Percentiles rank a stretch among this genome's conserved stretches.
Conservation (phyloP, 345 rosid genomes). For the Eucalyptus regnans region DNA sequence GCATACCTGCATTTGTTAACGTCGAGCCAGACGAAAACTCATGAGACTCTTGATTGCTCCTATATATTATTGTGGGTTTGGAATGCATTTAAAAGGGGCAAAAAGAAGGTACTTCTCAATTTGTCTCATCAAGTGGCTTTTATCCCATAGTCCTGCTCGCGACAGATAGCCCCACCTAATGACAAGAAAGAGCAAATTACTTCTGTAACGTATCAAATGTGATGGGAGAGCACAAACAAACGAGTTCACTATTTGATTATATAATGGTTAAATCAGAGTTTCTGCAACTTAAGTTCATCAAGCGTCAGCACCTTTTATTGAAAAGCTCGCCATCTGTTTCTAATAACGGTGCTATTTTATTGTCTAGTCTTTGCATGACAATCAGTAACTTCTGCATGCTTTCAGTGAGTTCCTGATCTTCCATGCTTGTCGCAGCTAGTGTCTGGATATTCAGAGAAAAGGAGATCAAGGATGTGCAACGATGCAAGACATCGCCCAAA, state of each 20-base stretch:
- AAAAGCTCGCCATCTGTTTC: conserved; percentile 88
- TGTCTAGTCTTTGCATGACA: conserved; percentile 93
- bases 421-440: conserved; percentile 83
- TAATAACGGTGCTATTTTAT: conserved; percentile 76
- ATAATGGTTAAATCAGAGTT: background rate
- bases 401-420: conserved; percentile 72
- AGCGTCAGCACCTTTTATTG: conserved; percentile 47
- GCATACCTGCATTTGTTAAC: conserved; percentile 49
- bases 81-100: background rate
- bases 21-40: background rate
- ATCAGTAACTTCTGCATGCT: conserved; percentile 87
- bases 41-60: background rate
- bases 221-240: background rate
- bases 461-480: background rate
- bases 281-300: background rate
- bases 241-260: background rate
- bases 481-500: background rate
- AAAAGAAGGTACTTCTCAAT: conserved; percentile 62
- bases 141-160: conserved; percentile 95
- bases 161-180: conserved; percentile 94
- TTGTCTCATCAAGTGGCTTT: conserved; percentile 98
- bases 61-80: background rate
- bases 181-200: background rate
- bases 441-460: conserved; percentile 31
- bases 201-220: background rate